Percentiles rank a stretch among this genome's conserved stretches.
These are phyloP conservation scores for Chlamydomonas sphaeroides DNA, from an alignment of 139 green algal genomes.

Conservation along the genomic window DNA sequence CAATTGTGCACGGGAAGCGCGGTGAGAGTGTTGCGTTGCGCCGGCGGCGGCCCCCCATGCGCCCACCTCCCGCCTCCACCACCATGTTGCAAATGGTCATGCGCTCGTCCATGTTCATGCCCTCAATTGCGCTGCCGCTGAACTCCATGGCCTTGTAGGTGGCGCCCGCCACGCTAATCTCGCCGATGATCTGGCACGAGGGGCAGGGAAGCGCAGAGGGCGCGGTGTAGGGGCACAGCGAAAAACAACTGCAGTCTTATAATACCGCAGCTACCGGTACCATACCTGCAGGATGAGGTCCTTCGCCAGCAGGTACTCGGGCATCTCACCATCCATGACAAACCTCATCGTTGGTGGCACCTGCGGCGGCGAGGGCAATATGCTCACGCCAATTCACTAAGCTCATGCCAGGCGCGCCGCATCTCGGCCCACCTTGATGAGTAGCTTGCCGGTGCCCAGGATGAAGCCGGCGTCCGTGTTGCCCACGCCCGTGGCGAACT, in stretches of 20 bases:
- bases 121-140: constrained; percentile 76
- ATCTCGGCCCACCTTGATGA: constrained; percentile 92
- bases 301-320: constrained; percentile 90
- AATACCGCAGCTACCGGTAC: too few species aligned
- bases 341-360: constrained; percentile 95
- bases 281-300: constrained; percentile 95
- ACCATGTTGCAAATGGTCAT: constrained; percentile 99
- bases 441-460: constrained; percentile 95
- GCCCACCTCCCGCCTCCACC: constrained; percentile 84
- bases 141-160: constrained; percentile 95
- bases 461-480: constrained; percentile 98
- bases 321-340: constrained; percentile 94
- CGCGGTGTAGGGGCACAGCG: constrained; percentile 33
- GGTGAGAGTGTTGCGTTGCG: too few species aligned
- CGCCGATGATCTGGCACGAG: constrained; percentile 90
- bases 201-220: constrained; percentile 43
- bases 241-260: background rate
- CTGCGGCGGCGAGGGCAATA: constrained; percentile 47
- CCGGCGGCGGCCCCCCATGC: too few species aligned
- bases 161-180: constrained; percentile 86
- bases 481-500: constrained; percentile 95
- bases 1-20: too few species aligned
- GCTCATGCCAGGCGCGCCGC: too few species aligned
- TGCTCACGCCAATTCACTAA: too few species aligned
- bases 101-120: constrained; percentile 97